Percentiles rank a stretch among this genome's conserved stretches.
Evolutionary conservation across 805 yeast species (phyloP).

Genomic region (Saccharomycopsis fermentans): DNA sequence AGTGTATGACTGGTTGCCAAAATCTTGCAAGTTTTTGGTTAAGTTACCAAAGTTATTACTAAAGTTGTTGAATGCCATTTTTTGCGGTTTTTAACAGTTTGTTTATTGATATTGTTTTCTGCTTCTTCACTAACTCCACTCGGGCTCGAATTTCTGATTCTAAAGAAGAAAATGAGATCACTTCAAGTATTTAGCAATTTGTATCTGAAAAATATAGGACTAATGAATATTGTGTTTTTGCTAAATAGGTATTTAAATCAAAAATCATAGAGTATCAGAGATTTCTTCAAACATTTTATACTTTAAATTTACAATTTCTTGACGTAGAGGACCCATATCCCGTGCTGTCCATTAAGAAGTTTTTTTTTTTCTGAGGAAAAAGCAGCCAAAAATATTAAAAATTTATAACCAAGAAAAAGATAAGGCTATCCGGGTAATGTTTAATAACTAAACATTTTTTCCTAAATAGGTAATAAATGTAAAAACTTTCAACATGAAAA

Average conservation of each 20-base stretch:
- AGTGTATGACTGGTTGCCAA: slow-evolving; percentile 29
- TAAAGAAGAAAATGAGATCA: no score
- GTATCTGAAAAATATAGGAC: no score
- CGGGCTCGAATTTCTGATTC: no score
- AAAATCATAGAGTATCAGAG: no score
- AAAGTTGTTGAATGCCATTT: slow-evolving; percentile 10
- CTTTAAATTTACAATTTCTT: neutral
- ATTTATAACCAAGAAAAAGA: neutral
- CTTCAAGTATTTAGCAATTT: no score
- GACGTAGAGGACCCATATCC: neutral
- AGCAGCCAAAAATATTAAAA: neutral
- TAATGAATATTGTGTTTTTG: no score
- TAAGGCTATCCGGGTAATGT: neutral
- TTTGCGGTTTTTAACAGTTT: neutral
- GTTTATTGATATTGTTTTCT: no score
- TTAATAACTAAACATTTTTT: no score
- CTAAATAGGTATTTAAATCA: no score
- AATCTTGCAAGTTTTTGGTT: slow-evolving; percentile 17
- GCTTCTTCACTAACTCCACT: no score
- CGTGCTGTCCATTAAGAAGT: neutral
- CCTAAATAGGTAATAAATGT: neutral
- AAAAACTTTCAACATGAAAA: neutral
- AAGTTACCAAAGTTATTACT: slow-evolving; percentile 11
- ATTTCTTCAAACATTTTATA: neutral
- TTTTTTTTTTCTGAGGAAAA: neutral